Conservation (phyloP, 306 rosid species). For the Malus sylvestris region DNA sequence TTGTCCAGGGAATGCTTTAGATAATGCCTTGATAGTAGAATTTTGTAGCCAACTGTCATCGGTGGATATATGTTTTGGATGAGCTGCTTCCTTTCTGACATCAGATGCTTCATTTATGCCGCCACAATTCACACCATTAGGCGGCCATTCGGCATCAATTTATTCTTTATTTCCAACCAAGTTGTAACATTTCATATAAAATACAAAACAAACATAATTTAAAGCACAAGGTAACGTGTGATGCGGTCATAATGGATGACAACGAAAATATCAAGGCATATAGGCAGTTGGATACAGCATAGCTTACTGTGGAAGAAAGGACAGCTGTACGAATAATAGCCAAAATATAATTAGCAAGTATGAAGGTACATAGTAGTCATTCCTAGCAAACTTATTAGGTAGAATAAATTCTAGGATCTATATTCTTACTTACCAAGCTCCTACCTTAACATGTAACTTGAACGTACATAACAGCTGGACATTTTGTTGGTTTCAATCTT, state of each 20-base stretch:
- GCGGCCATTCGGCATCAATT: constrained; percentile 69
- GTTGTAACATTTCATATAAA: constrained; percentile 42
- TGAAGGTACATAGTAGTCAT: neutral
- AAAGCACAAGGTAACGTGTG: neutral
- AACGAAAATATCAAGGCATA: neutral
- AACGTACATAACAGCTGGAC: neutral
- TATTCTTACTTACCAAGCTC: neutral
- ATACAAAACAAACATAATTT: neutral
- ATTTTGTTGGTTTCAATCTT: neutral
- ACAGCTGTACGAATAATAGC: neutral
- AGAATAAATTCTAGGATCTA: neutral
- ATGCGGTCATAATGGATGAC: neutral
- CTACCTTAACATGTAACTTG: neutral
- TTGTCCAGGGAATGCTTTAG: constrained; percentile 73
- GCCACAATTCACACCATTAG: constrained; percentile 89
- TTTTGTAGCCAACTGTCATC: constrained; percentile 47
- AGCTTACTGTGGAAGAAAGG: neutral
- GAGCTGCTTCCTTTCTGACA: constrained; percentile 15
- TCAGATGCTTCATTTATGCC: constrained; percentile 50
- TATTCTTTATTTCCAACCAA: constrained; percentile 59
- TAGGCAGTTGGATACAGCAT: neutral
- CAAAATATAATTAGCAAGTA: neutral
- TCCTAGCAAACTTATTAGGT: neutral
- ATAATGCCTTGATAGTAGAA: constrained; percentile 53
- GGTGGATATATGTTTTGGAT: constrained; percentile 23